phyloP scores from a whole-genome alignment of 108 stramenopile species.

The Nitzschia inconspicua region DNA sequence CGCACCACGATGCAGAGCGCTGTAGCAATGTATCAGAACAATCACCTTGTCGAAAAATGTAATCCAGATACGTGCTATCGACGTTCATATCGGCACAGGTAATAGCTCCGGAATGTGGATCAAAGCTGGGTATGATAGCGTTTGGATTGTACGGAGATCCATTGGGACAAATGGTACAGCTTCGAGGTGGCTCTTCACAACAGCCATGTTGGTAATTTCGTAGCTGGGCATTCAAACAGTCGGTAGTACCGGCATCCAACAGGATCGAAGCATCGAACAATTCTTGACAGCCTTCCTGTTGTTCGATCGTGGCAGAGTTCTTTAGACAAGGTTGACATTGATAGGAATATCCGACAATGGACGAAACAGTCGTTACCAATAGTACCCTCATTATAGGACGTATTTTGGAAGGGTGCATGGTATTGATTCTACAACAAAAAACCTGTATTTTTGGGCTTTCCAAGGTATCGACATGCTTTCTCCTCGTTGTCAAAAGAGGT shows the following conservation, averaged over 20 bases:
- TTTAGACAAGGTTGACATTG: too few relatives aligned
- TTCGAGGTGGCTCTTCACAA: conserved; percentile 8
- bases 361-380: too few relatives aligned
- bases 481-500: too few relatives aligned
- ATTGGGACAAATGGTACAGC: conserved; percentile 24
- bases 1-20: conserved; percentile 23
- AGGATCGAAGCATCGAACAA: background rate
- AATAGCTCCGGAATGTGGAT: background rate
- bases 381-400: too few relatives aligned
- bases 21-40: conserved; percentile 20
- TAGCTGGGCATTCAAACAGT: conserved; percentile 11
- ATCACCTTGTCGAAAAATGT: conserved; percentile 3
- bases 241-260: background rate
- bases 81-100: conserved; percentile 18
- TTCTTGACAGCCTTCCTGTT: too few relatives aligned
- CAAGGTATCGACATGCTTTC: too few relatives aligned
- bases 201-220: conserved; percentile 8
- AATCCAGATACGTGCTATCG: conserved; percentile 13
- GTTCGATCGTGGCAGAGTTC: too few relatives aligned
- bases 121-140: conserved; percentile 9
- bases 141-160: background rate
- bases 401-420: too few relatives aligned
- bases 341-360: too few relatives aligned
- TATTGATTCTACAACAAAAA: too few relatives aligned
- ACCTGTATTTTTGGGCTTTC: too few relatives aligned